Conservation (phyloP, 1,284 basidiomycete species). For the Microstroma glucosiphilum region DNA sequence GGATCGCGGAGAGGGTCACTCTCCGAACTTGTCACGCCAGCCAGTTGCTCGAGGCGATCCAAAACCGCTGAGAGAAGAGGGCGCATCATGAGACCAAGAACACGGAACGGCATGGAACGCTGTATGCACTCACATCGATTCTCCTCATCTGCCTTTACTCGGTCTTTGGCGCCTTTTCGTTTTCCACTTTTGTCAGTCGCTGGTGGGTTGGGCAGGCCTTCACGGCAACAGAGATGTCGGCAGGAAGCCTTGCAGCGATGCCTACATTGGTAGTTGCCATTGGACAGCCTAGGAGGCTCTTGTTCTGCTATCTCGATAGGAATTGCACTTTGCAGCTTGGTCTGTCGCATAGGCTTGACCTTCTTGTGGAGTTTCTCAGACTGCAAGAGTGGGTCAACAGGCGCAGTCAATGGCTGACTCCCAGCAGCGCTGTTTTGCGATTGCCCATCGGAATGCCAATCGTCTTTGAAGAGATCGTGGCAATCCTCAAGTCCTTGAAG, state of each 20-base stretch:
- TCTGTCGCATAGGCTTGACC: background rate
- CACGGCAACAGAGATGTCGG: slow-evolving; percentile 43
- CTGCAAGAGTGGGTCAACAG: background rate
- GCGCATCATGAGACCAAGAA: no score
- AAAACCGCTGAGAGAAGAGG: no score
- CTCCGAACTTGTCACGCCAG: no score
- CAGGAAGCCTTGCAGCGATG: slow-evolving; percentile 35
- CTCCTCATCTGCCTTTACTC: background rate
- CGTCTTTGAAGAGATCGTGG: slow-evolving; percentile 11
- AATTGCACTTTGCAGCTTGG: background rate
- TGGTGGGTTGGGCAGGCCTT: slow-evolving; percentile 11
- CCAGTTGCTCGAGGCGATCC: no score
- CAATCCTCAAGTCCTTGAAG: slow-evolving; percentile 11
- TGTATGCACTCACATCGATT: background rate
- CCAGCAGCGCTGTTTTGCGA: no score
- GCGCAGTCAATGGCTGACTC: background rate
- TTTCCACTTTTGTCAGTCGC: background rate
- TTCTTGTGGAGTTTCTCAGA: background rate
- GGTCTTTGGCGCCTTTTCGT: background rate
- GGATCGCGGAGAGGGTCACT: no score
- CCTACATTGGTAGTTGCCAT: slow-evolving; percentile 20
- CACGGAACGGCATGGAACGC: background rate
- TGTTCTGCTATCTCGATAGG: background rate
- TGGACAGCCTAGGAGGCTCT: no score
- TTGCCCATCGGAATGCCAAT: background rate